These are phyloP conservation scores for Sporothrix protearum DNA, from an alignment of 2,329 filamentous ascomycete species.

Conservation along the genomic window DNA sequence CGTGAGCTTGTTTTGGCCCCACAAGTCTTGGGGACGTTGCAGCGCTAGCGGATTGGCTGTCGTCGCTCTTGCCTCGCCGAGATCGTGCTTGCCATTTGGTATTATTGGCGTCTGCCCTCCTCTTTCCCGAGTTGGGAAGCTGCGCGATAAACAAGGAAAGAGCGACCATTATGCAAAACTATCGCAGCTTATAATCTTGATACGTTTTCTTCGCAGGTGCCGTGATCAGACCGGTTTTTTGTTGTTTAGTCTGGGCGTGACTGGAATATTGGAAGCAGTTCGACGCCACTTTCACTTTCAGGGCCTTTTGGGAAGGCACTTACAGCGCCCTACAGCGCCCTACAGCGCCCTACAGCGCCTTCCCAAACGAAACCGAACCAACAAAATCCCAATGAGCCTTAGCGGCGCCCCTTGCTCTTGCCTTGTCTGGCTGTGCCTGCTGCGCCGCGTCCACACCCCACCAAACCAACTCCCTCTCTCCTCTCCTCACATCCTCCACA, in stretches of 20 bases:
- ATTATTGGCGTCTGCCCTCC: background rate
- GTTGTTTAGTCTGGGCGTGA: too few species aligned
- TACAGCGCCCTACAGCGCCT: background rate
- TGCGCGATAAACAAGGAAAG: conserved; percentile 1
- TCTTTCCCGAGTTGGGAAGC: conserved; percentile 11
- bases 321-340: background rate
- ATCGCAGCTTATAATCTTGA: too few species aligned
- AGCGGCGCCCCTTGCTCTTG: background rate
- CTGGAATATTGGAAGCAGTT: background rate
- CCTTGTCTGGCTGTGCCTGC: background rate
- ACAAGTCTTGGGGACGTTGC: background rate
- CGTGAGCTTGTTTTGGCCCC: background rate
- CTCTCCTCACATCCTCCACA: background rate
- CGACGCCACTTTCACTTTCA: background rate
- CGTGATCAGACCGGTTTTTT: too few species aligned
- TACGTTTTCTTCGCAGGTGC: too few species aligned
- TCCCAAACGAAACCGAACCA: background rate
- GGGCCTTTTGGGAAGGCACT: background rate
- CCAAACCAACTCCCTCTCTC: background rate
- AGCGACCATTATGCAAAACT: background rate
- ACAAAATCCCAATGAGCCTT: background rate
- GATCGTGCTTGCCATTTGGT: background rate
- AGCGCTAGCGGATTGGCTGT: background rate
- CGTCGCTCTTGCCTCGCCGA: background rate
- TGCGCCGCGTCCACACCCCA: conserved; percentile 16